Evolutionary conservation across 2,329 filamentous ascomycete genomes (phyloP), one percentile per base, ranked within the genome.

Genomic region (Beauveria sp.): DNA sequence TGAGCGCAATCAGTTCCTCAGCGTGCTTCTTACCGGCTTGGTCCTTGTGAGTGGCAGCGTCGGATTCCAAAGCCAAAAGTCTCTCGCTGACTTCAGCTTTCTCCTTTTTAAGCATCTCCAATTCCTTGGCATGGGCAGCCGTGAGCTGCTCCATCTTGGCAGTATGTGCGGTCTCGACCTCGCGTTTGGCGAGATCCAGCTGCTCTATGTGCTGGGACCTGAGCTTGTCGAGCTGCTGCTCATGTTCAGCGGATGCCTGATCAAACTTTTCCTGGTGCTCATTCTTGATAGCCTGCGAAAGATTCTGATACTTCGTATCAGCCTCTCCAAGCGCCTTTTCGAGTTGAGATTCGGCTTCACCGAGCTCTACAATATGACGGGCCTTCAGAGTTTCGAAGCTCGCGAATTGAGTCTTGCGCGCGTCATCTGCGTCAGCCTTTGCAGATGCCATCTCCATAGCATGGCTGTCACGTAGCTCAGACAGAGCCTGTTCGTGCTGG

Each of bases 401-500:
- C 22, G 34, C 20, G 14, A 54, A 43, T 18, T 60, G 50, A 18
- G 18, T 20, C 16, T 54, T 22, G 9, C 10, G 14, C 5, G 8
- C 12, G 14, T 50, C 41, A 20, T 41, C n/a, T 4, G 51, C 30
- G n/a, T 54, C 68, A n/a, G 74, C 69, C 68, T 78, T 74, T 20
- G 81, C 73, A 1, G 68, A 66, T 56, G 74, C 73, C 24, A 82
- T 64, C 62, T 80, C 74, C 63, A 72, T 73, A 16, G 73, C 69
- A 34, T 80, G 68, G 14, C 69, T 62, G 12, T 67, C 68, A 69
- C 79, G 79, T 41, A 77, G 66, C 3, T 75, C 68, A 60, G 77
- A 74, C 2, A 82, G 70, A 63, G 83, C 75, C 65, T 81, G 74
- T 3, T 79, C 78, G 65, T 86, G 83, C 64, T 24, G 86, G 80